Percentiles rank a stretch among this genome's conserved stretches.
Conservation (phyloP, 148 eudicot genomes). For the Pouteria glomerata region DNA sequence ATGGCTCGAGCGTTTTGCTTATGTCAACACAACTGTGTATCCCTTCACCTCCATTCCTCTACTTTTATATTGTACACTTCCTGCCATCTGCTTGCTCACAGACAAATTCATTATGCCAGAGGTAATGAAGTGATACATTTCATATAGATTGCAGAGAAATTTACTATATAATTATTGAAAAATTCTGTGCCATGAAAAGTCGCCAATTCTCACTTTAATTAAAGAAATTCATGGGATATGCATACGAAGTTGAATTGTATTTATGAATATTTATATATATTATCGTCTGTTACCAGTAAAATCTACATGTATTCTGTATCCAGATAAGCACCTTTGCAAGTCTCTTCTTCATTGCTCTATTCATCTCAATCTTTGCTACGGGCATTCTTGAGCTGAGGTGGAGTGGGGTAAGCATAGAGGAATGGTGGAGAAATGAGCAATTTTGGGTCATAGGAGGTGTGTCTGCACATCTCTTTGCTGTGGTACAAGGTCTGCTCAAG, state of each 20-base stretch:
- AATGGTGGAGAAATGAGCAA: conserved; percentile 99
- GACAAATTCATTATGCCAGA: conserved; percentile 99
- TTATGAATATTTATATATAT: neutral
- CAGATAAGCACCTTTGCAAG: conserved; percentile 98
- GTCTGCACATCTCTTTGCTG: conserved; percentile 95
- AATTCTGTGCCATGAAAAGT: too few relatives aligned
- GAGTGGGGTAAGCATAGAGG: conserved; percentile 99
- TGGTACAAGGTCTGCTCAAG: conserved; percentile 85
- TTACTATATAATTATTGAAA: too few relatives aligned
- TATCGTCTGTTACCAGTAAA: neutral
- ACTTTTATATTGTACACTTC: conserved; percentile 89
- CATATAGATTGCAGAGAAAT: too few relatives aligned
- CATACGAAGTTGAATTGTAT: too few relatives aligned
- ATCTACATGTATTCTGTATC: conserved; percentile 15
- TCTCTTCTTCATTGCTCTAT: conserved; percentile 90
- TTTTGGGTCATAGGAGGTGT: conserved; percentile 98
- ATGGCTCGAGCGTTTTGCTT: conserved; percentile 91
- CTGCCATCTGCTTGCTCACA: conserved; percentile 94
- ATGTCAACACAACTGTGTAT: conserved; percentile 86
- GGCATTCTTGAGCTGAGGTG: conserved; percentile 96
- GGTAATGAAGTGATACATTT: conserved; percentile 34
- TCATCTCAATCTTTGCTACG: conserved; percentile 78
- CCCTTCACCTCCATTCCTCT: conserved; percentile 96
- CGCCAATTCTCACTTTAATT: too few relatives aligned
- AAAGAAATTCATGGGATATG: too few relatives aligned